A percentile compares a stretch with the other conserved stretches of the same genome.
These are phyloP conservation scores for Golubevia pallescens DNA, from an alignment of 1,284 basidiomycete genomes.

Conservation along the genomic window DNA sequence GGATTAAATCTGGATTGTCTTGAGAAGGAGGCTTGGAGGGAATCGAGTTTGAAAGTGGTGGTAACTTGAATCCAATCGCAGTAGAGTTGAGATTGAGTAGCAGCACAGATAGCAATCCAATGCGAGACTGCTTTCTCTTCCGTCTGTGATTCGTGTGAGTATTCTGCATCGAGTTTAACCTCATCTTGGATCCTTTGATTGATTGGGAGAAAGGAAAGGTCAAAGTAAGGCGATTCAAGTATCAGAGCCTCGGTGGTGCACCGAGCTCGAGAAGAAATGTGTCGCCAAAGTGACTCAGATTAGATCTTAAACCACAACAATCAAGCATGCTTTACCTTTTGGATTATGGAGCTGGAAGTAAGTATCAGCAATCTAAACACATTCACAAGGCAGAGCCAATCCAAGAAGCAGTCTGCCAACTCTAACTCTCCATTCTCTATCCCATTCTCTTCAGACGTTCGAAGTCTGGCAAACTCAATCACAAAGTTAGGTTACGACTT, in stretches of 20 bases:
- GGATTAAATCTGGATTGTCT: constrained; percentile 22
- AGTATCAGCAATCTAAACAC: constrained; percentile 11
- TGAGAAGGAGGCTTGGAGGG: constrained; percentile 3
- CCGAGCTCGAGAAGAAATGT: background rate
- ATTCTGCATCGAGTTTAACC: too few relatives aligned
- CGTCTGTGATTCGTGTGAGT: too few relatives aligned
- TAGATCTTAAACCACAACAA: background rate
- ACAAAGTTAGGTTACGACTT: constrained; percentile 84
- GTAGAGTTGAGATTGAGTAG: too few relatives aligned
- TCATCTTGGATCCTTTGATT: too few relatives aligned
- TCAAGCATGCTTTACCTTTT: constrained; percentile 56
- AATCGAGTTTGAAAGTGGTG: background rate
- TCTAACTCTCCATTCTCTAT: too few relatives aligned
- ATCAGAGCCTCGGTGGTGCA: background rate
- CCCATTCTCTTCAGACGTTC: too few relatives aligned
- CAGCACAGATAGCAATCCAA: too few relatives aligned
- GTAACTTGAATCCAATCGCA: too few relatives aligned
- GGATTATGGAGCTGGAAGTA: constrained; percentile 61
- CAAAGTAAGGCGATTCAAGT: background rate
- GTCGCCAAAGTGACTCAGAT: background rate
- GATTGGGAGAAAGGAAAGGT: constrained; percentile 3
- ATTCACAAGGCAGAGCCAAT: too few relatives aligned
- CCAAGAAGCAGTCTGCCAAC: too few relatives aligned
- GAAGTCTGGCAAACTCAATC: constrained; percentile 91
- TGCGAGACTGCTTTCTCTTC: too few relatives aligned